Percentiles rank a stretch among this genome's conserved stretches.
Conservation (phyloP, 805 yeast genomes). For the Schizosaccharomyces octosporus region DNA sequence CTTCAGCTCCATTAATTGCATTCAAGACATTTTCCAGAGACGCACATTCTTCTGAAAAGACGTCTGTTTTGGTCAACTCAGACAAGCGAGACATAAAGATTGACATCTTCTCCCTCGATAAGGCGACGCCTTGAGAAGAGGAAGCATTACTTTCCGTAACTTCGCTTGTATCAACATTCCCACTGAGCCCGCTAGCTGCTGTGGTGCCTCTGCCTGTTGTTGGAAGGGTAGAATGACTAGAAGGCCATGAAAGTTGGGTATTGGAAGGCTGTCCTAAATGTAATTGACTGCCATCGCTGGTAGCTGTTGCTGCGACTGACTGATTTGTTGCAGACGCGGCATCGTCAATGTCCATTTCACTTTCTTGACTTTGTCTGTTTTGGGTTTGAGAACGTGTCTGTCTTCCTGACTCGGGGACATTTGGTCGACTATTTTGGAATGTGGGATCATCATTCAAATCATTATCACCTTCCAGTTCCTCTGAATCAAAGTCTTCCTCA, state of each 20-base stretch:
- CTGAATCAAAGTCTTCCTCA: conserved; percentile 12
- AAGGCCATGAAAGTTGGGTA: neutral
- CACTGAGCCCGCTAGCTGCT: neutral
- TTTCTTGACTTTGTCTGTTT: neutral
- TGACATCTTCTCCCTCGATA: conserved; percentile 26
- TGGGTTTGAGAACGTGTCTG: neutral
- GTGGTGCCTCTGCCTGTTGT: neutral
- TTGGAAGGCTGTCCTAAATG: neutral
- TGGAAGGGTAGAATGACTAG: neutral
- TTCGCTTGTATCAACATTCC: neutral
- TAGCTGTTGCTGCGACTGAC: neutral
- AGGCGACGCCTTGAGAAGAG: conserved; percentile 11
- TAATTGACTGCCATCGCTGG: neutral
- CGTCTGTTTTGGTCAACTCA: conserved; percentile 20
- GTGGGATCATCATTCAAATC: conserved; percentile 4
- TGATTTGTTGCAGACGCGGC: neutral
- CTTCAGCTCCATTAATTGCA: conserved; percentile 21
- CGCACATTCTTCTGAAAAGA: conserved; percentile 20
- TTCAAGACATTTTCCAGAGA: conserved; percentile 17
- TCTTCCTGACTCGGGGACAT: neutral
- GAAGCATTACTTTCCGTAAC: conserved; percentile 2
- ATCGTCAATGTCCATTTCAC: neutral
- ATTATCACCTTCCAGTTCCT: conserved; percentile 6
- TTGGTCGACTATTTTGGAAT: neutral
- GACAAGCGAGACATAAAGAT: conserved; percentile 24